A percentile compares a stretch with the other conserved stretches of the same genome.
phyloP scores from a whole-genome alignment of 169 alveolate species.

The Eimeria mitis region DNA sequence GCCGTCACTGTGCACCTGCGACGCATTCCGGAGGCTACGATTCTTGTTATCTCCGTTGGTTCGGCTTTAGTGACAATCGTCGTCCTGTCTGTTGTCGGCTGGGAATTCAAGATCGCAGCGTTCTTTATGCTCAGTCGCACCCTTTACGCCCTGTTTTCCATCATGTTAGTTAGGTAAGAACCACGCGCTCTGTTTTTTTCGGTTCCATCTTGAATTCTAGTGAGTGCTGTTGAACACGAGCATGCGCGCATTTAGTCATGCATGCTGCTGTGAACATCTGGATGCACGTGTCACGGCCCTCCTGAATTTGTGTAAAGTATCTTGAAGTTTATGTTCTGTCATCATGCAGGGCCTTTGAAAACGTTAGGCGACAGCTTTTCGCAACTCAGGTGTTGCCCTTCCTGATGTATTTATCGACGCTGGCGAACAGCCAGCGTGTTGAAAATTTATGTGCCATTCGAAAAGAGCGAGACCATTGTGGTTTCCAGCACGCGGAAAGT shows the following conservation, averaged over 20 bases:
- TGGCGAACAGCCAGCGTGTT: conserved; percentile 69
- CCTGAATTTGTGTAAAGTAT: neutral
- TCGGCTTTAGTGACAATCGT: conserved; percentile 21
- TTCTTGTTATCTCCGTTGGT: neutral
- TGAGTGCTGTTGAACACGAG: neutral
- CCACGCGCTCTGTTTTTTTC: neutral
- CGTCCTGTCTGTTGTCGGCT: conserved; percentile 17
- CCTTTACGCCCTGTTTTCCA: conserved; percentile 29
- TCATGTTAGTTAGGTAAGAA: conserved; percentile 60
- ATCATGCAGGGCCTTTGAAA: conserved; percentile 62
- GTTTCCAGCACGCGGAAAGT: conserved; percentile 14
- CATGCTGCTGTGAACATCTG: neutral
- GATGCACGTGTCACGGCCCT: neutral
- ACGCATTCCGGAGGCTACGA: conserved; percentile 56
- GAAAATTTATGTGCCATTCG: conserved; percentile 17
- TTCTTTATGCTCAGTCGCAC: conserved; percentile 38
- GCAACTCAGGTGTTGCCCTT: conserved; percentile 59
- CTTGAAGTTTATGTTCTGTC: neutral
- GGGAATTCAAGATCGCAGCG: conserved; percentile 35
- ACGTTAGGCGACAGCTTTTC: conserved; percentile 54
- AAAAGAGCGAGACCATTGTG: conserved; percentile 18
- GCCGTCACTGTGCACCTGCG: conserved; percentile 67
- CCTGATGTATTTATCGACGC: conserved; percentile 53
- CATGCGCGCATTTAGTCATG: neutral
- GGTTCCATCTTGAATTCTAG: neutral